Evolutionary conservation across 2,329 filamentous ascomycete species (phyloP).

Genomic region (Ophiostoma tasmaniense): DNA sequence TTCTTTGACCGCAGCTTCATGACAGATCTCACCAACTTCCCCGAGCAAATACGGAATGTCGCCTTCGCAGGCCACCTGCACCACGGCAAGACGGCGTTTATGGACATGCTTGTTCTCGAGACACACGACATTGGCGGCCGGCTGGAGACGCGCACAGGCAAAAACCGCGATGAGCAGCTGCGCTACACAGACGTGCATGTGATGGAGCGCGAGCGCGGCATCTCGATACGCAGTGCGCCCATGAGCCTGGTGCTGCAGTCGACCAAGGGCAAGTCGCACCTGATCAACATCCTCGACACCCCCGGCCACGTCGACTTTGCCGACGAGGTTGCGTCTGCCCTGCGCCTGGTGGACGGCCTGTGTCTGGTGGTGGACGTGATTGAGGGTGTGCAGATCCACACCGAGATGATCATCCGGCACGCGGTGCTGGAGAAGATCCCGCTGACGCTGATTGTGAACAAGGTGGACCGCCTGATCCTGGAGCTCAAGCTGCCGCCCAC

Average conservation of each 20-base stretch:
- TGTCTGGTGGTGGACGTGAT: constrained; percentile 93
- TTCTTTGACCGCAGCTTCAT: constrained; percentile 85
- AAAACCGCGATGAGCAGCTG: constrained; percentile 77
- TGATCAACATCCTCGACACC: constrained; percentile 91
- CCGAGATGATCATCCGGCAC: constrained; percentile 94
- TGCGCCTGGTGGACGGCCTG: constrained; percentile 83
- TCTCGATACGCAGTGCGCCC: constrained; percentile 87
- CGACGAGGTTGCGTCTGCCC: constrained; percentile 83
- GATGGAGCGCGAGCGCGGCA: constrained; percentile 76
- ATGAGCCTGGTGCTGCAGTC: constrained; percentile 89
- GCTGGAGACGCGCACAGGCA: constrained; percentile 72
- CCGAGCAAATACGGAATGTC: constrained; percentile 87
- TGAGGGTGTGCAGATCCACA: constrained; percentile 97
- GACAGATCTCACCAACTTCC: constrained; percentile 92
- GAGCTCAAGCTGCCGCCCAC: constrained; percentile 89
- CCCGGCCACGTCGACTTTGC: constrained; percentile 98
- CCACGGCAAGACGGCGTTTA: constrained; percentile 94
- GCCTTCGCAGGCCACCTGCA: constrained; percentile 88
- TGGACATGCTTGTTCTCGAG: constrained; percentile 96
- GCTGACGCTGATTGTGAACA: constrained; percentile 86
- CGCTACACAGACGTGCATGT: constrained; percentile 91
- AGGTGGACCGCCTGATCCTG: constrained; percentile 89
- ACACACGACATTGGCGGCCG: constrained; percentile 80
- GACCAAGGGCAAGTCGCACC: constrained; percentile 86
- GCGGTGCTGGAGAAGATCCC: constrained; percentile 84